Conservation (phyloP, 2,329 filamentous ascomycete genomes). For the Penicillium sp. region DNA sequence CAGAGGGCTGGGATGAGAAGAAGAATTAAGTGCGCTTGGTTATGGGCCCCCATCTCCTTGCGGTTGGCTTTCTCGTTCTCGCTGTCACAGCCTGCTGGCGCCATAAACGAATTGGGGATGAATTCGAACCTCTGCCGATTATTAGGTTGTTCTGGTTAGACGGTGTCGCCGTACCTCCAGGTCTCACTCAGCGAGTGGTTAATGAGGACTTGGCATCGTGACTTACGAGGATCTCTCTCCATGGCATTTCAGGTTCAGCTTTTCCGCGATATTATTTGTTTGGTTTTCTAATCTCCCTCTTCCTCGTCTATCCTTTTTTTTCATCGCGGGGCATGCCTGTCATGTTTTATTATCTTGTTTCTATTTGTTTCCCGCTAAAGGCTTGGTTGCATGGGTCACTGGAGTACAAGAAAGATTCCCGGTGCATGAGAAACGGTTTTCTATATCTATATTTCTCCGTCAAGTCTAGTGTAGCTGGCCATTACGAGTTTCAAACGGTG, state of each 20-base stretch:
- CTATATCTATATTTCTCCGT: constrained; percentile 8
- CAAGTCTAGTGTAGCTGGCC: constrained; percentile 4
- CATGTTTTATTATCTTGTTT: constrained; percentile 20
- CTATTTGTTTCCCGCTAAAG: constrained; percentile 2
- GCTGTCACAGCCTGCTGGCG: constrained; percentile 23
- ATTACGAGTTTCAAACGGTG: constrained; percentile 1
- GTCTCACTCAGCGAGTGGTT: constrained; percentile 4
- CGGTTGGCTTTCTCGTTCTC: constrained; percentile 19
- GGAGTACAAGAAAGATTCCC: constrained; percentile 18
- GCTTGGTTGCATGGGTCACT: constrained; percentile 16
- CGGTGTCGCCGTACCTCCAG: constrained; percentile 7
- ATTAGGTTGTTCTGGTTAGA: constrained; percentile 8
- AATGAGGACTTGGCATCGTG: not conserved
- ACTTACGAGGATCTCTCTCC: not conserved
- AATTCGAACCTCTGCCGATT: constrained; percentile 8
- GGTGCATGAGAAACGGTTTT: constrained; percentile 11
- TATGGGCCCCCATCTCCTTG: constrained; percentile 20
- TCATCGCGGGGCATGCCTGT: constrained; percentile 5
- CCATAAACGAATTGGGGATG: constrained; percentile 18
- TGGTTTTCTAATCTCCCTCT: not conserved
- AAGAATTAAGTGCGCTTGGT: constrained; percentile 37
- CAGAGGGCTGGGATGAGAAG: constrained; percentile 76
- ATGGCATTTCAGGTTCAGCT: not conserved
- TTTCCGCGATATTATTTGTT: too few species aligned
- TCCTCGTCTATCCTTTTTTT: constrained; percentile 1